Base-by-base conservation (phyloP, 2,329 filamentous ascomycete genomes). In the Rutstroemia sydowiana region DNA sequence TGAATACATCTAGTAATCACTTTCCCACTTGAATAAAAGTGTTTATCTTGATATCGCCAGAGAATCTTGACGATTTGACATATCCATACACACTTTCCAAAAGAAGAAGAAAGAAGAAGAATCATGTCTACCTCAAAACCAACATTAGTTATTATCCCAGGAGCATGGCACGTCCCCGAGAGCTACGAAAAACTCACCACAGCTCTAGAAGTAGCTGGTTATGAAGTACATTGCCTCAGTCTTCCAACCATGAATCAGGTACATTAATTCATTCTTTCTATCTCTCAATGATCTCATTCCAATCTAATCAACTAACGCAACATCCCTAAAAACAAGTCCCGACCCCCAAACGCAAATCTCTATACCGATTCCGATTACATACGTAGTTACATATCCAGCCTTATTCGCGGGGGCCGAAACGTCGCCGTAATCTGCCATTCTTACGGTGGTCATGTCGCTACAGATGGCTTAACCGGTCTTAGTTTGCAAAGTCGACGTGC, bases 361-460 rank as follows among this genome's bases (percentile, higher is more conserved):
- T 36, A 34, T 30, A 53, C 51, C 11, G 54, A 56, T 32, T 43
- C 54, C 1, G 51, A 28, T 11, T 14, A 42, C 11, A 31, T 54
- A 8, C 54, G 48, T 20, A 3, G 18, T 14, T 56, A 54, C 40
- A 45, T 48, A 5, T 23, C 30, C 3, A 51, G 39, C 11, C 44
- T 56, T 3, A 34, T 54, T 3, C 4, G 28, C 11, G 44, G 30
- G 6, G 54, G 54, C 3, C 20, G 43, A 3, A 51, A 36, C 13
- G 31, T 56, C 18, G 28, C 51, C 3, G 51, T 40, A 6, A 28
- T 56, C 23, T 41, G 48, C 46, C 54, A 56, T 32, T 56, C 54
- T 2, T 56, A 56, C 32, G 54, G 51, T 20, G 54, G 54, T 5
- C 47, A 53, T 45, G 54, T 54, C 11, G 54, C 47, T 1, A 56